A percentile compares a stretch with the other conserved stretches of the same genome.
Conservation (phyloP, 208 protist species). For the Crithidia bombi region DNA sequence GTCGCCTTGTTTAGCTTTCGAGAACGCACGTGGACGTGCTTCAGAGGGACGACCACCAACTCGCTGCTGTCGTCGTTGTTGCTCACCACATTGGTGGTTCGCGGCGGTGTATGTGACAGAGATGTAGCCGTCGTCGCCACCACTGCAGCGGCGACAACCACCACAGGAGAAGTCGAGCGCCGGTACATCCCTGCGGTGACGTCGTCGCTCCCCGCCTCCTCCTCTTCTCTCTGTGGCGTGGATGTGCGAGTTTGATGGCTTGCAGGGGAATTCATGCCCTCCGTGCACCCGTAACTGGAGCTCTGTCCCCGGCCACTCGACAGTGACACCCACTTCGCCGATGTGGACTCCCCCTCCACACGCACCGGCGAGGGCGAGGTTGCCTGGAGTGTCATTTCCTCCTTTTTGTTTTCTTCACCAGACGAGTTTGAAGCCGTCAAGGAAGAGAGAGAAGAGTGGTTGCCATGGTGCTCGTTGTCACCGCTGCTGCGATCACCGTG, state of each 20-base stretch:
- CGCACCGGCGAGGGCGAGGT: background rate
- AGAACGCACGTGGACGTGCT: background rate
- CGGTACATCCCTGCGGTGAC: background rate
- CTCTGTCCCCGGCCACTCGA: slow-evolving; percentile 16
- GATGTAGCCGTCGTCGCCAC: background rate
- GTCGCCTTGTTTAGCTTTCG: too few relatives aligned
- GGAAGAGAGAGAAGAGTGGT: background rate
- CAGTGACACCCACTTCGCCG: slow-evolving; percentile 6
- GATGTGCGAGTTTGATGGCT: slow-evolving; percentile 17
- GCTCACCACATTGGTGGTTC: background rate
- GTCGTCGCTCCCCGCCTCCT: slow-evolving; percentile 7
- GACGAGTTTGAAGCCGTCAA: background rate
- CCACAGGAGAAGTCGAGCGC: background rate
- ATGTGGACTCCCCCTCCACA: background rate
- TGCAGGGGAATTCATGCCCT: slow-evolving; percentile 16
- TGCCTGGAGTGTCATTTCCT: too few relatives aligned
- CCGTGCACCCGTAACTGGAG: slow-evolving; percentile 43
- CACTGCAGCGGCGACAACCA: background rate
- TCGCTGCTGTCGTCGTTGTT: background rate
- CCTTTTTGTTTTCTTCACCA: background rate
- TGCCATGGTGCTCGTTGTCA: background rate
- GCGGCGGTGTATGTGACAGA: too few relatives aligned
- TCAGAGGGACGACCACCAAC: background rate
- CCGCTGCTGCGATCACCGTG: background rate
- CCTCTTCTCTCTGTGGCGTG: slow-evolving; percentile 15